These are phyloP conservation scores for Pelargonium fulgidum DNA, from an alignment of 441 rosid genomes.

Conservation along the genomic window DNA sequence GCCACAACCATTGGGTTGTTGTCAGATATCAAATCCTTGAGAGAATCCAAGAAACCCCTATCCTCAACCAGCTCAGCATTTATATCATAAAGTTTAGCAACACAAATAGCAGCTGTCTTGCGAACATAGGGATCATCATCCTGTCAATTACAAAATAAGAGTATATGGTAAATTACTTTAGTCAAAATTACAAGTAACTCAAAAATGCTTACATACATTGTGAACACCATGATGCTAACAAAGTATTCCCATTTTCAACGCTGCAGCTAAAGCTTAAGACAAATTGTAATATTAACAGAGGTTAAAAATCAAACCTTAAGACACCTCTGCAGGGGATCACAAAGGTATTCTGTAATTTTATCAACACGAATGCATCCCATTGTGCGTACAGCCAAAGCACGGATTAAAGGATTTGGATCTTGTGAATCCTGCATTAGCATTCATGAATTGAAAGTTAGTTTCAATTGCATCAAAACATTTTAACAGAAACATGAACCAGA, in stretches of 20 bases:
- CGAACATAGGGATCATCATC: slow-evolving; percentile 99
- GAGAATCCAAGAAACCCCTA: slow-evolving; percentile 87
- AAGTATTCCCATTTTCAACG: neutral
- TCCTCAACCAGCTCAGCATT: slow-evolving; percentile 98
- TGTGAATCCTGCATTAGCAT: slow-evolving; percentile 74
- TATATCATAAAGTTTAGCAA: slow-evolving; percentile 95
- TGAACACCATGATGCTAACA: neutral
- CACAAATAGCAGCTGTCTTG: slow-evolving; percentile 96
- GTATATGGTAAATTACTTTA: neutral
- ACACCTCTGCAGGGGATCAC: slow-evolving; percentile 98
- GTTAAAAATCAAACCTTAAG: slow-evolving; percentile 59
- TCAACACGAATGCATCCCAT: slow-evolving; percentile 99
- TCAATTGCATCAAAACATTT: neutral
- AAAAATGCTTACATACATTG: neutral
- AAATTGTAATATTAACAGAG: slow-evolving; percentile 7
- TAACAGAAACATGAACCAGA: slow-evolving; percentile 7
- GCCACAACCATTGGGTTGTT: slow-evolving; percentile 99
- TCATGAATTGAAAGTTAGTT: slow-evolving; percentile 13
- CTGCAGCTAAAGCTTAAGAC: slow-evolving; percentile 3
- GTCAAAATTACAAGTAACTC: slow-evolving; percentile 5
- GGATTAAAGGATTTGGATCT: slow-evolving; percentile 94
- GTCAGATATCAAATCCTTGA: slow-evolving; percentile 94
- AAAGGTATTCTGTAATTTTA: slow-evolving; percentile 93
- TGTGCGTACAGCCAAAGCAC: slow-evolving; percentile 95
- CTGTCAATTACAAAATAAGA: slow-evolving; percentile 28